A percentile compares a stretch with the other conserved stretches of the same genome.
These are phyloP conservation scores for Gossypium gossypioides DNA, from an alignment of 441 rosid species.

Conservation along the genomic window DNA sequence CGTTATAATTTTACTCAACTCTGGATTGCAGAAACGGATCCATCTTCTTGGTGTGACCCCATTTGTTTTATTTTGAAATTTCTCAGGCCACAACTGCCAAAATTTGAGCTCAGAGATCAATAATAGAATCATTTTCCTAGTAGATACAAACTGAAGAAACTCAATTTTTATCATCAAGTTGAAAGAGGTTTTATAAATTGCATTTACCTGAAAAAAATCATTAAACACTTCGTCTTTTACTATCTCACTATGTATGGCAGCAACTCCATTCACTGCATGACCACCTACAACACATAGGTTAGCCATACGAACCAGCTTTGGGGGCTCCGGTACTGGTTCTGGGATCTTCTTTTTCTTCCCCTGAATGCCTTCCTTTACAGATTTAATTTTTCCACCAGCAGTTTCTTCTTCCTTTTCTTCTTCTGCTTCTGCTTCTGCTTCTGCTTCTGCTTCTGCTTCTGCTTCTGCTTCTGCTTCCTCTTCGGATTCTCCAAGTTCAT, in stretches of 20 bases:
- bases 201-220: slow-evolving; percentile 59
- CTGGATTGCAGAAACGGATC: slow-evolving; percentile 78
- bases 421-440: slow-evolving; percentile 24
- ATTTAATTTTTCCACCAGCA: slow-evolving; percentile 19
- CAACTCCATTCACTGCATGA: slow-evolving; percentile 93
- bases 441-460: slow-evolving; percentile 25
- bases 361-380: slow-evolving; percentile 9
- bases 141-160: background rate
- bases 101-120: slow-evolving; percentile 13
- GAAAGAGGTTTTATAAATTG: slow-evolving; percentile 2
- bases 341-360: slow-evolving; percentile 29
- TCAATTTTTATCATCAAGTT: background rate
- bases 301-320: slow-evolving; percentile 89
- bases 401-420: slow-evolving; percentile 17
- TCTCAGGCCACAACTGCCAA: slow-evolving; percentile 78
- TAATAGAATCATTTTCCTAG: background rate
- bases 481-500: slow-evolving; percentile 24
- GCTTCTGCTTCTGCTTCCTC: slow-evolving; percentile 25
- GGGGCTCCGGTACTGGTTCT: slow-evolving; percentile 37
- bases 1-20: slow-evolving; percentile 68
- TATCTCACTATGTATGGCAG: slow-evolving; percentile 89
- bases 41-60: slow-evolving; percentile 98
- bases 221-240: slow-evolving; percentile 82
- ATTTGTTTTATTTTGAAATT: slow-evolving; percentile 88
- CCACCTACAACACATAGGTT: slow-evolving; percentile 86